phyloP scores from a whole-genome alignment of 2,329 filamentous ascomycete genomes.

The Ascocoryne sarcoides region DNA sequence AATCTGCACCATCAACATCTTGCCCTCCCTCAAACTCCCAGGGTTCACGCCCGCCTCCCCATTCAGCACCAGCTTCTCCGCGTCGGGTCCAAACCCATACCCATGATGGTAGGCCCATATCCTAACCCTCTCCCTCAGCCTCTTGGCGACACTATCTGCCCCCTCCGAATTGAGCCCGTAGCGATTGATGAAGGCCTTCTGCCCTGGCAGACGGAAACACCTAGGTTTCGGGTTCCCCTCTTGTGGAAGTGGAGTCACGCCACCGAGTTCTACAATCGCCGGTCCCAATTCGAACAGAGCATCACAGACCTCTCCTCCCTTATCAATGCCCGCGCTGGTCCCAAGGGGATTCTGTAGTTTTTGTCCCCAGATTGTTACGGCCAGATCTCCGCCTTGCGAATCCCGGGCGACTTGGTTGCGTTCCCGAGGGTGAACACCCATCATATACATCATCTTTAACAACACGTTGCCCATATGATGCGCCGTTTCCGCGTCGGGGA shows the following conservation, averaged over 20 bases:
- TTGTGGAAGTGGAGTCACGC: constrained; percentile 80
- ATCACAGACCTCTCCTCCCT: constrained; percentile 83
- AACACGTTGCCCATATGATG: constrained; percentile 69
- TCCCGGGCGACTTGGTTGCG: constrained; percentile 34
- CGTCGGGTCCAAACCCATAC: constrained; percentile 50
- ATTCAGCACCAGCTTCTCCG: constrained; percentile 66
- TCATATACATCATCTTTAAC: constrained; percentile 62
- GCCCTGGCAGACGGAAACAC: constrained; percentile 75
- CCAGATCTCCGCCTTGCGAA: constrained; percentile 30
- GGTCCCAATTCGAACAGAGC: constrained; percentile 77
- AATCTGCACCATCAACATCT: constrained; percentile 81
- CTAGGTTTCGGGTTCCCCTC: constrained; percentile 79
- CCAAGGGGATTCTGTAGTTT: constrained; percentile 77
- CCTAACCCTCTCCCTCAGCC: constrained; percentile 68
- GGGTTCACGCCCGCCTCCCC: constrained; percentile 71
- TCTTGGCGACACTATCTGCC: constrained; percentile 75
- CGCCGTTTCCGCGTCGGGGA: constrained; percentile 80
- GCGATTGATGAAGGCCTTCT: constrained; percentile 87
- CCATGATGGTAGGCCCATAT: constrained; percentile 66
- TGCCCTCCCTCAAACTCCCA: constrained; percentile 68
- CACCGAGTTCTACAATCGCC: constrained; percentile 84
- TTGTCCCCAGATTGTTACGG: constrained; percentile 62
- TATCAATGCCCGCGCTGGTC: constrained; percentile 93
- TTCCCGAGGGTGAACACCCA: constrained; percentile 76
- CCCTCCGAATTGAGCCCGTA: constrained; percentile 93